A percentile compares a stretch with the other conserved stretches of the same genome.
phyloP scores from a whole-genome alignment of 1,284 basidiomycete genomes.

The Clitocybe nebularis region DNA sequence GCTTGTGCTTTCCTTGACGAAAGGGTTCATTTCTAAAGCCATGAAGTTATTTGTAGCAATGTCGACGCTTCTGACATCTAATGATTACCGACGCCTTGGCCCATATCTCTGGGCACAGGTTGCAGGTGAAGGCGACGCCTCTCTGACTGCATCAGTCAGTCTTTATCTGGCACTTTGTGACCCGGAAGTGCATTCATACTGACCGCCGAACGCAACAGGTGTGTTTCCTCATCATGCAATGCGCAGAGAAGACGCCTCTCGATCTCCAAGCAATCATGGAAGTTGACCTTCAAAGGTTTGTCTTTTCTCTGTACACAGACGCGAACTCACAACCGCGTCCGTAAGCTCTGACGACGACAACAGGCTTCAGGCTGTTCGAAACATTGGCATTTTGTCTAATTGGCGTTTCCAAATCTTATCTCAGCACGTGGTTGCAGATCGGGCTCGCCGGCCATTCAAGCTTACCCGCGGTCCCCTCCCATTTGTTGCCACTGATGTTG shows the following conservation, averaged over 20 bases:
- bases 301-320: no score
- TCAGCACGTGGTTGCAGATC: conserved; percentile 57
- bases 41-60: conserved; percentile 60
- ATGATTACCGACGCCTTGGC: conserved; percentile 47
- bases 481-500: conserved; percentile 70
- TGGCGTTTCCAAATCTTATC: conserved; percentile 66
- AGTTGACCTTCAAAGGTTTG: conserved; percentile 53
- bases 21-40: conserved; percentile 41
- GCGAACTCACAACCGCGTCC: no score
- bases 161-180: not conserved
- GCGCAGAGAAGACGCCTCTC: conserved; percentile 55
- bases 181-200: not conserved
- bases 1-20: conserved; percentile 40
- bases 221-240: conserved; percentile 68
- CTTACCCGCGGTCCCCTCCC: conserved; percentile 58
- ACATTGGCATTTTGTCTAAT: conserved; percentile 50
- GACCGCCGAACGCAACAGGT: conserved; percentile 38
- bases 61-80: conserved; percentile 44
- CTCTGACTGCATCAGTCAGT: conserved; percentile 50
- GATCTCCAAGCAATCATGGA: conserved; percentile 48
- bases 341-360: conserved; percentile 43
- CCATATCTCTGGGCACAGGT: conserved; percentile 54
- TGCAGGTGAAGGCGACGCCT: conserved; percentile 38
- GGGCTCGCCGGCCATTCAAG: conserved; percentile 62
- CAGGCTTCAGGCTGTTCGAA: conserved; percentile 47